Evolutionary conservation across 202 grass and related monocot genomes (phyloP).

Genomic region (Panicum hallii): DNA sequence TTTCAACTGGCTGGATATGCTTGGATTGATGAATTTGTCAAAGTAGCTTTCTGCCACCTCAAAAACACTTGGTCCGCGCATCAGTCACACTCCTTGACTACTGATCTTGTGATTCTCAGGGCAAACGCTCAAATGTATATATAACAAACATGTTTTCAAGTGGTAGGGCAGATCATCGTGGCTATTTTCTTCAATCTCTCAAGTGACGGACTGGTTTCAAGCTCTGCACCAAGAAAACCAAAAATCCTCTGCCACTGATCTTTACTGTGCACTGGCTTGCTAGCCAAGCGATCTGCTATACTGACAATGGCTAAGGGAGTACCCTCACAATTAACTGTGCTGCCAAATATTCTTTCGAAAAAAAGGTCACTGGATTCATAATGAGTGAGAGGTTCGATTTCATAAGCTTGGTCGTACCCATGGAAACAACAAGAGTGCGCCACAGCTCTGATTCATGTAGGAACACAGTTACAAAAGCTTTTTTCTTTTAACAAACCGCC

Average conservation of each 20-base stretch:
- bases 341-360: conserved; percentile 50
- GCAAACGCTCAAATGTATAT: conserved; percentile 57
- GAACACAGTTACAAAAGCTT: conserved; percentile 14
- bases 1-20: conserved; percentile 43
- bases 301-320: conserved; percentile 58
- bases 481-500: too few relatives aligned
- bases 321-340: conserved; percentile 35
- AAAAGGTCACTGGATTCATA: conserved; percentile 52
- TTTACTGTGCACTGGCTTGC: conserved; percentile 38
- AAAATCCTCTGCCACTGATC: conserved; percentile 50
- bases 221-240: conserved; percentile 46
- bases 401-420: conserved; percentile 45
- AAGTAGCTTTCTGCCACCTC: conserved; percentile 51
- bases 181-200: conserved; percentile 55
- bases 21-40: conserved; percentile 54
- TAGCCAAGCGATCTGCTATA: conserved; percentile 56
- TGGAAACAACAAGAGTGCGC: conserved; percentile 42
- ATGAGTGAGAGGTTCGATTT: conserved; percentile 47
- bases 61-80: conserved; percentile 38
- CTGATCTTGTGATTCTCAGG: conserved; percentile 35
- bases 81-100: conserved; percentile 17
- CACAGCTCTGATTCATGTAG: conserved; percentile 55
- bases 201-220: conserved; percentile 54
- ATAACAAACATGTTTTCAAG: conserved; percentile 61
- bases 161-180: conserved; percentile 59